Base-by-base conservation (phyloP, 345 rosid species). In the Populus ilicifolia region DNA sequence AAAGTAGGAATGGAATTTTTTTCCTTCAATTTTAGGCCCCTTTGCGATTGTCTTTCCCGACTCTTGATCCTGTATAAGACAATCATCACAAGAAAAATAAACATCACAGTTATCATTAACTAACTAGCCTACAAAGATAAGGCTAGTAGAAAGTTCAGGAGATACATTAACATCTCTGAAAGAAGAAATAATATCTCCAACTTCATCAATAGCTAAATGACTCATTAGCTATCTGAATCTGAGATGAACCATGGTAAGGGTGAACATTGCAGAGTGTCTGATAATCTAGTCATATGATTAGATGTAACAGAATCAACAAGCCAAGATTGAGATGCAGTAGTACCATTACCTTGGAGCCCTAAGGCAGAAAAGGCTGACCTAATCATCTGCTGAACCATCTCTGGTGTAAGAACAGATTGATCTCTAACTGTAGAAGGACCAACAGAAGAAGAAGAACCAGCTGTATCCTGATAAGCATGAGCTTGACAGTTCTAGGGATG, bases 371-470 rank as follows among this genome's bases (percentile, higher is more conserved):
- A 69, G 0, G 48, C 56, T 4, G 54, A 21, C 9, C 41, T 18
- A 4, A 82, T 69, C 70, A 70, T 74, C 1, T 82, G 27, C 18
- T 78, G 38, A 5, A 74, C 73, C 78, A 63, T 69, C 38, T 73
- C 43, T 36, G 6, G 70, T 7, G 56, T 38, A 21, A 67, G 62
- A 4, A 2, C 2, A 30, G 8, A 8, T 27, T 3, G 48, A 13
- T 16, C 10, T 11, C 23, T 21, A 23, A 1, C 10, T 1, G n/a
- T 0, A 0, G 41, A 8, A 17, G 43, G 2, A 14, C 0, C 0
- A 0, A 65, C 0, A 16, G 2, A 4, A 8, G 30, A 25, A 9
- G 69, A 25, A 2, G 2, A 2, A 8, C 8, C 9, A 27, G 0
- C 0, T 0, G 5, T 41, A 1, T 43, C 69, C 30, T 70, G 44